Conservation (phyloP, 129 eudicot genomes). For the Smallanthus sonchifolius region DNA sequence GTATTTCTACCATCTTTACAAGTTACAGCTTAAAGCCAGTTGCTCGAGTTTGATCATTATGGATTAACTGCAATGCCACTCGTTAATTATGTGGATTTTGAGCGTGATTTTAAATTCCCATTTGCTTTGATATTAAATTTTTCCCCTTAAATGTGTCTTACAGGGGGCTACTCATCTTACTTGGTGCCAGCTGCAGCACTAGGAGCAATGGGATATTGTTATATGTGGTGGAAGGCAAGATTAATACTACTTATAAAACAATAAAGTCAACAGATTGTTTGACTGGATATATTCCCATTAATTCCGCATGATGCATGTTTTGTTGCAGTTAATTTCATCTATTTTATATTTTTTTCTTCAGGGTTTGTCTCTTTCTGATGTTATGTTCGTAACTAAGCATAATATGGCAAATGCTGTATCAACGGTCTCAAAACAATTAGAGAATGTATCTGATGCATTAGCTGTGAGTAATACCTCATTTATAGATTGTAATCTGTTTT, state of each 20-base stretch:
- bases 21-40: neutral
- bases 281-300: neutral
- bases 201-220: constrained; percentile 96
- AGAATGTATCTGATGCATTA: constrained; percentile 69
- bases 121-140: constrained; percentile 1
- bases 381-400: constrained; percentile 84
- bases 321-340: neutral
- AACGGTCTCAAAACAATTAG: constrained; percentile 83
- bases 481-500: neutral
- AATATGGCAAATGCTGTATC: constrained; percentile 94
- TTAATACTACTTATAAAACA: neutral
- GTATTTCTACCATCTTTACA: neutral
- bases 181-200: constrained; percentile 85
- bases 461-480: constrained; percentile 47
- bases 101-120: neutral
- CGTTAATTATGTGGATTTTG: neutral
- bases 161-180: constrained; percentile 73
- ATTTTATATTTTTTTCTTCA: constrained; percentile 12
- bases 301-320: neutral
- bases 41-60: neutral
- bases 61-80: neutral
- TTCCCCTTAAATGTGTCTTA: neutral
- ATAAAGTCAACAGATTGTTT: neutral
- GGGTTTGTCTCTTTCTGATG: constrained; percentile 88
- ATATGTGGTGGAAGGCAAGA: constrained; percentile 95